These are phyloP conservation scores for Neoascochyta sp. DNA, from an alignment of 2,329 filamentous ascomycete species.

Conservation along the genomic window DNA sequence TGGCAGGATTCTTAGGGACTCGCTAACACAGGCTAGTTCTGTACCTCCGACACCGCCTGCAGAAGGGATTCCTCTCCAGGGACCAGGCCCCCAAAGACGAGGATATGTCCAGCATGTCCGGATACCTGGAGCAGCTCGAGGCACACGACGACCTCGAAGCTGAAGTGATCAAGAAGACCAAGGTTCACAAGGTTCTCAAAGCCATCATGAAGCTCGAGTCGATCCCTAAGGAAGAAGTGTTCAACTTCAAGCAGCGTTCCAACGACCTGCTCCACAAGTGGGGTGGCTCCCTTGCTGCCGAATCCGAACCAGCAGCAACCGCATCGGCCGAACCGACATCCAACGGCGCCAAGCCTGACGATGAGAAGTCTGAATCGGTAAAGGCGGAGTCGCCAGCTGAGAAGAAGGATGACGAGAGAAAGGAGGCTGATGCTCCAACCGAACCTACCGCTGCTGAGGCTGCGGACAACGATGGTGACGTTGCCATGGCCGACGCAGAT, in stretches of 20 bases:
- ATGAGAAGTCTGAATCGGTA: constrained; percentile 36
- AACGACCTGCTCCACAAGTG: constrained; percentile 78
- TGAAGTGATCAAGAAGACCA: constrained; percentile 82
- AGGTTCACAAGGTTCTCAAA: constrained; percentile 98
- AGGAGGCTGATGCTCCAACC: constrained; percentile 3
- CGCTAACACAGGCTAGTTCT: constrained; percentile 56
- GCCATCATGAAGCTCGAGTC: constrained; percentile 82
- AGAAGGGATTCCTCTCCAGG: constrained; percentile 85
- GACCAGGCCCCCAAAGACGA: constrained; percentile 83
- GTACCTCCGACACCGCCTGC: constrained; percentile 88
- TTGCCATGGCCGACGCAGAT: constrained; percentile 7
- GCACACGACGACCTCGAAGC: constrained; percentile 76
- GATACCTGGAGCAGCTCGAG: constrained; percentile 78
- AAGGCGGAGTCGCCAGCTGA: constrained; percentile 33
- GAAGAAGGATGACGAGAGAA: constrained; percentile 28
- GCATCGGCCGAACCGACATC: constrained; percentile 21
- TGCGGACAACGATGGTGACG: constrained; percentile 9
- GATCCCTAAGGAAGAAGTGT: constrained; percentile 79
- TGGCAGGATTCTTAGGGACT: not conserved
- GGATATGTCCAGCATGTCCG: constrained; percentile 75
- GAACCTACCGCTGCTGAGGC: constrained; percentile 4
- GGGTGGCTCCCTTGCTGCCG: constrained; percentile 66
- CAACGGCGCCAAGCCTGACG: constrained; percentile 37
- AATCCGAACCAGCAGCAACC: constrained; percentile 22
- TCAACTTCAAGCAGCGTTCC: constrained; percentile 81